Evolutionary conservation across 441 rosid species (phyloP), one percentile per base, ranked within the genome.

Genomic region (Macaranga tanarius): DNA sequence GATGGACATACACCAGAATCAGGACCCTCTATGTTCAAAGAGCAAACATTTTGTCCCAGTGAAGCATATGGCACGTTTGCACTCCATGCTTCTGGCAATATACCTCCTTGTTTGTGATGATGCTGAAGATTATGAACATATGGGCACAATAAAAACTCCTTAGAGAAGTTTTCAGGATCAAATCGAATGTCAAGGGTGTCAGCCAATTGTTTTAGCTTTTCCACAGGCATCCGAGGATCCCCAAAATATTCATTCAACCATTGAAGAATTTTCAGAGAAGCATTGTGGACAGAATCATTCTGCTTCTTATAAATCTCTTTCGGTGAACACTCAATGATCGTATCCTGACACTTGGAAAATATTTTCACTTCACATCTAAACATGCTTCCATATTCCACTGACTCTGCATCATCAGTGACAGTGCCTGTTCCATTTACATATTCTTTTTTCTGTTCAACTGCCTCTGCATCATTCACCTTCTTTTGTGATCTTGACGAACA

Each of bases 311-410:
- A 86, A 56, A 81, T 74, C 31, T 83, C 86, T 66, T 76, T 84
- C 1, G 90, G 92, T 19, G 88, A 83, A 80, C 92, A 93, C 57
- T 88, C 89, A 57, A 93, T 75, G 72, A 93, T 78, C 84, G 88
- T 68, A 76, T 84, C 92, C 82, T 76, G 86, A 63, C 80, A 77
- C 84, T 84, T 91, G 2, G 98, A 87, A 78, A 82, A 79, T 69
- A 95, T 50, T 84, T 89, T 92, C 75, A 93, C 83, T 79, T 81
- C 88, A 84, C 95, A 88, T 77, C 81, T 86, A 77, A 83, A 89
- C 63, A 70, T 40, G 75, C 84, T 76, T 76, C 31, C 85, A 10
- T 77, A 72, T 71, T 71, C 84, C 65, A 52, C 67, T 22, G 51
- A 38, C 65, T 82, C 81, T 47, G 75, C 67, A 16, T 83, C 80